Conservation (phyloP, 2,329 filamentous ascomycete species). For the Cladosporium sp. region DNA sequence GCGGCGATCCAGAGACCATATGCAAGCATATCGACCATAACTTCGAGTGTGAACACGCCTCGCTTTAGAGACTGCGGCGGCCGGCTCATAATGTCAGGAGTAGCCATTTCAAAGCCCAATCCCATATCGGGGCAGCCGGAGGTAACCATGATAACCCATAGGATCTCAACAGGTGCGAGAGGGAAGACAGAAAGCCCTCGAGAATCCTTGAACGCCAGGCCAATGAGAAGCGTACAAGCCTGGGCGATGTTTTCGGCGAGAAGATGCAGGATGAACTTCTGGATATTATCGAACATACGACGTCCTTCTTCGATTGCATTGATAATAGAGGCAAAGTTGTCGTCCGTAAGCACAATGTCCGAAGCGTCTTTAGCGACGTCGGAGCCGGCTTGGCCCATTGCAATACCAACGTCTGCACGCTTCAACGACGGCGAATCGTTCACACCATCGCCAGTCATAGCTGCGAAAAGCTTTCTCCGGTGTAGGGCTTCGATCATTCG, state of each 20-base stretch:
- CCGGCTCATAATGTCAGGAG: slow-evolving; percentile 74
- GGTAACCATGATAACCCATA: slow-evolving; percentile 91
- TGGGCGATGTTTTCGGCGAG: slow-evolving; percentile 81
- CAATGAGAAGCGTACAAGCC: slow-evolving; percentile 74
- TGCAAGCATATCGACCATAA: slow-evolving; percentile 75
- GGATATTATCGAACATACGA: slow-evolving; percentile 83
- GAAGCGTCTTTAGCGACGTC: slow-evolving; percentile 84
- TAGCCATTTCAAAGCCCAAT: slow-evolving; percentile 74
- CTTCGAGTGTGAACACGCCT: slow-evolving; percentile 75
- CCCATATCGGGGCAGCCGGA: slow-evolving; percentile 86
- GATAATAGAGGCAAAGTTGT: slow-evolving; percentile 84
- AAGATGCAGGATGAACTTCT: slow-evolving; percentile 79
- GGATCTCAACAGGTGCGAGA: slow-evolving; percentile 76
- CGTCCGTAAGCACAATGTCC: slow-evolving; percentile 81
- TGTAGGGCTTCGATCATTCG: slow-evolving; percentile 88
- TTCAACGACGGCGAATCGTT: slow-evolving; percentile 84
- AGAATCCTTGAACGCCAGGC: slow-evolving; percentile 74
- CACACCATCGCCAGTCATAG: slow-evolving; percentile 87
- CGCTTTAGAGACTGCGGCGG: slow-evolving; percentile 69
- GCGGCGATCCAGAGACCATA: slow-evolving; percentile 77
- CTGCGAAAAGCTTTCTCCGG: slow-evolving; percentile 71
- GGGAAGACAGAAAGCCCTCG: slow-evolving; percentile 76
- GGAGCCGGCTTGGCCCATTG: slow-evolving; percentile 78
- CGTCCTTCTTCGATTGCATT: slow-evolving; percentile 78
- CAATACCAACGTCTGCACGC: slow-evolving; percentile 80